phyloP scores from a whole-genome alignment of 139 green algal genomes.

The Picochlorum sp. region DNA sequence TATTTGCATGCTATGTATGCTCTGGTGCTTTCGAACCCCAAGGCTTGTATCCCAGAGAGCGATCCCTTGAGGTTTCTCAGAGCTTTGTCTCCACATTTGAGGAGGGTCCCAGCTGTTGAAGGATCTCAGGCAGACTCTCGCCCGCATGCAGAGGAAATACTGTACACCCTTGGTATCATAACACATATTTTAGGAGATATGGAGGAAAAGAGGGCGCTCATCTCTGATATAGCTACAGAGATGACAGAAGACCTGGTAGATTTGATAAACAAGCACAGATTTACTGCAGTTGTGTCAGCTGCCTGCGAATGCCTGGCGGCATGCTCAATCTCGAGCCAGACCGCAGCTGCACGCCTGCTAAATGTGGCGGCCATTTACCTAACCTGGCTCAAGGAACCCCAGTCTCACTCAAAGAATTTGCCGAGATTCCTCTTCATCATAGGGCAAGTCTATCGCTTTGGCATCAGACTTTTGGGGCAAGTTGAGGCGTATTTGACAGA shows the following conservation, averaged over 20 bases:
- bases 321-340: constrained; percentile 27
- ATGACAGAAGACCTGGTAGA: constrained; percentile 40
- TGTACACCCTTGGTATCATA: constrained; percentile 52
- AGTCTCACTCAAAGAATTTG: constrained; percentile 1
- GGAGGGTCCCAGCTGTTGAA: not conserved
- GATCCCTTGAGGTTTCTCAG: constrained; percentile 50
- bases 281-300: constrained; percentile 34
- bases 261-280: constrained; percentile 41
- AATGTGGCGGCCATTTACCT: constrained; percentile 5
- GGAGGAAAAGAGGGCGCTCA: constrained; percentile 15
- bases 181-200: constrained; percentile 25
- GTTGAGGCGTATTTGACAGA: not conserved
- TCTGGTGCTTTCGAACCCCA: constrained; percentile 45
- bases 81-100: constrained; percentile 64
- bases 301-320: constrained; percentile 39
- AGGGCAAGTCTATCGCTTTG: constrained; percentile 62
- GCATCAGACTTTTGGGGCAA: constrained; percentile 38
- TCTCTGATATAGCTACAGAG: constrained; percentile 22
- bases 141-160: constrained; percentile 35
- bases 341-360: constrained; percentile 26
- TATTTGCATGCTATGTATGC: constrained; percentile 71
- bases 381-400: constrained; percentile 13
- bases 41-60: constrained; percentile 34
- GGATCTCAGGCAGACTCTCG: constrained; percentile 6
- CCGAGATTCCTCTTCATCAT: constrained; percentile 55